Evolutionary conservation across 139 green algal genomes (phyloP).

Genomic region (Ulvella scutata): DNA sequence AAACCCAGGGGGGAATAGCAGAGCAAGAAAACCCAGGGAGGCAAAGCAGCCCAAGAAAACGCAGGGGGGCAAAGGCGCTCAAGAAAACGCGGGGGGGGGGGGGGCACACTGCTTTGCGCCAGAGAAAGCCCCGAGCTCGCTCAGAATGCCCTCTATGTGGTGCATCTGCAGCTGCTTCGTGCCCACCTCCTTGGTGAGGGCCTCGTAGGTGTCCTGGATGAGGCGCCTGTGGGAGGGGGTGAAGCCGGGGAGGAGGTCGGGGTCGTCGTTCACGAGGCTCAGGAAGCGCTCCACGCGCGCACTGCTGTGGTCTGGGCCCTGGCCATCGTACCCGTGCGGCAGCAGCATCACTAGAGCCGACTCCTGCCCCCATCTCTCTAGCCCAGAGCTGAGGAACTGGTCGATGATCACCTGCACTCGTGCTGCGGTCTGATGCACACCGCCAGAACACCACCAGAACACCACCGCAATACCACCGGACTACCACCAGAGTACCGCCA

Average conservation of each 20-base stretch:
- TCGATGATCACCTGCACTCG: constrained; percentile 61
- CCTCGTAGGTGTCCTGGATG: constrained; percentile 22
- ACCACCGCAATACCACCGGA: too few species aligned
- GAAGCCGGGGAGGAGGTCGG: constrained; percentile 41
- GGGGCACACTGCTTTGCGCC: too few species aligned
- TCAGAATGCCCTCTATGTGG: constrained; percentile 4
- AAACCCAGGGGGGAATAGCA: too few species aligned
- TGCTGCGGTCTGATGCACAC: too few species aligned
- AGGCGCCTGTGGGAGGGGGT: constrained; percentile 11
- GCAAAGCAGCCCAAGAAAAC: too few species aligned
- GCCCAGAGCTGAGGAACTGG: constrained; percentile 53
- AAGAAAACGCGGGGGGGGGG: too few species aligned
- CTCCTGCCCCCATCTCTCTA: constrained; percentile 68
- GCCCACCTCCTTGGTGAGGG: constrained; percentile 14
- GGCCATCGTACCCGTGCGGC: constrained; percentile 74
- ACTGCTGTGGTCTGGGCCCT: constrained; percentile 63
- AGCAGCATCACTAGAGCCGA: constrained; percentile 61
- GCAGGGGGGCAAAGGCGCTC: too few species aligned
- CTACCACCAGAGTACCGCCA: too few species aligned
- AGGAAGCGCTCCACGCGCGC: constrained; percentile 67
- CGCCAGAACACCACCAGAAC: too few species aligned
- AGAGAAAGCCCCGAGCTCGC: constrained; percentile 2
- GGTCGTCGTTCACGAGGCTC: constrained; percentile 40
- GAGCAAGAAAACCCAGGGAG: too few species aligned
- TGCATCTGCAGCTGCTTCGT: constrained; percentile 4